Evolutionary conservation across 306 rosid species (phyloP).

Genomic region (Glycine latifolia): DNA sequence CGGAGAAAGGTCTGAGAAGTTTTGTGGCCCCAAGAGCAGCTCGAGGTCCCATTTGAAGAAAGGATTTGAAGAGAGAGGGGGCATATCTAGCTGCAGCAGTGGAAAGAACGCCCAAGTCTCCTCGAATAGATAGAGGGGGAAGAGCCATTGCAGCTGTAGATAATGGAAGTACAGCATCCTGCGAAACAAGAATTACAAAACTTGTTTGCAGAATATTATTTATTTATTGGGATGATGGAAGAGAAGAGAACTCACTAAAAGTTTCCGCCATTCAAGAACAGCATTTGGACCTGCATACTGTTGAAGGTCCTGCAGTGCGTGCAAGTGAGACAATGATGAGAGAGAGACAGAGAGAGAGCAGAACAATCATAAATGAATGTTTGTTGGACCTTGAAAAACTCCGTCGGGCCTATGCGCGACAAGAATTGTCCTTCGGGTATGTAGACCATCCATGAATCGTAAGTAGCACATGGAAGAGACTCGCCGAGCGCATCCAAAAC

Average conservation of each 20-base stretch:
- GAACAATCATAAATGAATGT: too few relatives aligned
- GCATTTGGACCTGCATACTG: constrained; percentile 82
- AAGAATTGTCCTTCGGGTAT: constrained; percentile 89
- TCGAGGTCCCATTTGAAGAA: constrained; percentile 87
- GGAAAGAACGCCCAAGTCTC: constrained; percentile 85
- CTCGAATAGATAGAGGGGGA: constrained; percentile 91
- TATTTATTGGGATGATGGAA: too few relatives aligned
- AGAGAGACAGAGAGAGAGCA: not conserved
- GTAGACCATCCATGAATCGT: constrained; percentile 97
- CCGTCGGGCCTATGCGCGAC: constrained; percentile 94
- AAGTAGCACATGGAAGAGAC: constrained; percentile 76
- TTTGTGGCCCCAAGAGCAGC: constrained; percentile 82
- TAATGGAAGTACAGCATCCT: constrained; percentile 90
- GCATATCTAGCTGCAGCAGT: constrained; percentile 94
- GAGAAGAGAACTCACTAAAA: constrained; percentile 62
- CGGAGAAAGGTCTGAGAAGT: constrained; percentile 89
- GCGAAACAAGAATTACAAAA: constrained; percentile 40
- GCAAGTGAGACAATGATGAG: not conserved
- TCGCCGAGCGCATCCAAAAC: constrained; percentile 90
- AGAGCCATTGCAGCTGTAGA: constrained; percentile 94
- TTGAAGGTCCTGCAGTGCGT: constrained; percentile 73
- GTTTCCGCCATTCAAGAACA: constrained; percentile 84
- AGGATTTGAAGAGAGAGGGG: constrained; percentile 83
- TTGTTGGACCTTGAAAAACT: constrained; percentile 73
- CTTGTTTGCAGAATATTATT: too few relatives aligned